phyloP scores from a whole-genome alignment of 2,329 filamentous ascomycete genomes.

The Canariomyces notabilis region DNA sequence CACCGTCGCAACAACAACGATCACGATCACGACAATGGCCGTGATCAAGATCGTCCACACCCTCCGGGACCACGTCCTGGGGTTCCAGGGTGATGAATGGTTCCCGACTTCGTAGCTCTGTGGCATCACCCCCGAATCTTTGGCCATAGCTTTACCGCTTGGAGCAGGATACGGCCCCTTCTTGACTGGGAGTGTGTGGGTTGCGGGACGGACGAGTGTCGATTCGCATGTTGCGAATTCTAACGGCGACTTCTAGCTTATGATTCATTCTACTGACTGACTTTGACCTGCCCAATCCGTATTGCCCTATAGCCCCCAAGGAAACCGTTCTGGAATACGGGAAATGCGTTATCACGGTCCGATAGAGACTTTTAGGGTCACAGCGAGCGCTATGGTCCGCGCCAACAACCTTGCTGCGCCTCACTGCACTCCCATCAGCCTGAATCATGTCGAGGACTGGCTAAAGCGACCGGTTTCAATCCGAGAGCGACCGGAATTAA shows the following conservation, averaged over 20 bases:
- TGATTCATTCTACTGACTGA: not conserved
- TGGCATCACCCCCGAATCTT: not conserved
- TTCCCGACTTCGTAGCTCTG: not conserved
- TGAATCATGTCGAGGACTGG: too few relatives aligned
- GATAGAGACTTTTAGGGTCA: not conserved
- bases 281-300: not conserved
- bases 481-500: too few relatives aligned
- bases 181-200: not conserved
- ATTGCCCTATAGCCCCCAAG: not conserved
- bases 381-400: too few relatives aligned
- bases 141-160: not conserved
- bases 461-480: constrained; percentile 7
- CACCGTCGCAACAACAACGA: constrained; percentile 42
- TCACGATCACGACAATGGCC: constrained; percentile 39
- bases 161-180: not conserved
- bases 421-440: not conserved
- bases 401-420: not conserved
- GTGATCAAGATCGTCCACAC: constrained; percentile 42
- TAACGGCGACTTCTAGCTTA: not conserved
- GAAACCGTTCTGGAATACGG: not conserved
- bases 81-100: constrained; percentile 29
- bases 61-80: constrained; percentile 49
- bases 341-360: not conserved
- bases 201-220: too few relatives aligned
- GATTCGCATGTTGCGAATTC: too few relatives aligned